Base-by-base conservation (phyloP, 352 stramenopile species). In the Phytophthora tentaculata region DNA sequence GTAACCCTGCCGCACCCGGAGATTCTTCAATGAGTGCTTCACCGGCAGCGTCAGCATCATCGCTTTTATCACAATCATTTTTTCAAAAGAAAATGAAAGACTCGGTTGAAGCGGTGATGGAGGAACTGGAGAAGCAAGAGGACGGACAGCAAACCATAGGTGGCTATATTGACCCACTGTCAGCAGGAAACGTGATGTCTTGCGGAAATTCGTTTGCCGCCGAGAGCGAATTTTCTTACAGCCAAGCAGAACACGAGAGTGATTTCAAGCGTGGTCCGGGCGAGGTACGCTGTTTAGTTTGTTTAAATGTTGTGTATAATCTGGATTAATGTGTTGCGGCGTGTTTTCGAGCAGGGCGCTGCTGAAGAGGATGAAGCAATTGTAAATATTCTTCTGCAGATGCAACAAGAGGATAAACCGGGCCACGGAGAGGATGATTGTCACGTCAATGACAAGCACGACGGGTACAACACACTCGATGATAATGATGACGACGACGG, bases 81-180 rank as follows among this genome's bases (percentile, higher is more conserved):
- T 96, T 94, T 45, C 72, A 79, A 5, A 73, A 90, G n/a, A 90
- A 89, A 39, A 91, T 95, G 78, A 75, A 87, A 64, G 71, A 86
- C 9, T 90, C 86, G 10, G 58, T 91, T 8, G 67, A 83, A n/a
- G 39, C 58, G 3, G 80, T 96, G 7, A 69, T 96, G 24, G 26
- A 79, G 12, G 58, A 79, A 28, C 69, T 94, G 50, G 54, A 77
- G 26, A 72, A 71, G 9, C 60, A 77, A 43, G 5, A 58, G 24
- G 23, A 64, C 58, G 49, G 19, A 35, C 37, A 67, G 14, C 48
- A 41, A 32, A 65, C 20, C 9, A 67, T 56, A 54, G 57, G 24
- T 10, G 50, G 19, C 29, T 44, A n/a, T 61, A 13, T 43, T 37
- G 48, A 20, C n/a, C 16, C 41, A 53, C 47, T 73, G 23, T 29